Base-by-base conservation (phyloP, 768 basidiomycete species). In the Lentinula guzmanii region DNA sequence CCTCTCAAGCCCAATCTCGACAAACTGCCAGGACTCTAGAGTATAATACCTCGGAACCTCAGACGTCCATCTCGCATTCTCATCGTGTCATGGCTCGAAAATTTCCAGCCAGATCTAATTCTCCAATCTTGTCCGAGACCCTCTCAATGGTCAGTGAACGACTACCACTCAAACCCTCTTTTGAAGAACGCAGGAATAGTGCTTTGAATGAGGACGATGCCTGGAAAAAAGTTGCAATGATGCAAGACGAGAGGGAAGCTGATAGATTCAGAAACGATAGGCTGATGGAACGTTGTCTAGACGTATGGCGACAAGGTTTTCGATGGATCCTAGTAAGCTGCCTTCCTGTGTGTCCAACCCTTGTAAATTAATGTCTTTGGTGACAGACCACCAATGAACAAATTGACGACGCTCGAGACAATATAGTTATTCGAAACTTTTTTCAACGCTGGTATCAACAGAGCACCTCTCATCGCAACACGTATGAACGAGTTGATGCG, bases 151-250 rank as follows among this genome's bases (percentile, higher is more conserved):
- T 13, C 4, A 58, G 24, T 15, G 24, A 31, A 46, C 11, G 16
- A 10, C 28, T 46, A 21, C 52, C 52, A 53, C 31, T 34, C 9
- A 34, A 33, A 51, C 15, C 57, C 10, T 60, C 33, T 33, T 71
- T 71, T 51, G 70, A 77, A 52, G 79, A 76, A 63, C 77, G 78
- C 31, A 80, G 74, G 65, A 79, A 76, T 11, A 83, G 76, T 64
- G 74, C 78, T n/a, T 71, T 85, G 18, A 85, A 89, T 66, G 84
- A 88, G 68, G 84, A 88, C 59, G 87, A 90, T 61, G 87, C 87
- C 0, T 93, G 90, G 89, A 85, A 86, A 65, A 90, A 86, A 64
- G 85, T 91, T 37, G 79, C 82, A 68, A 82, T 87, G 78, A 79
- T 82, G 51, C 82, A 83, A 66, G 85, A 90, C 64, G 87, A 92